These are phyloP conservation scores for Schizochytrium sp. DNA, from an alignment of 108 stramenopile genomes.

Conservation along the genomic window DNA sequence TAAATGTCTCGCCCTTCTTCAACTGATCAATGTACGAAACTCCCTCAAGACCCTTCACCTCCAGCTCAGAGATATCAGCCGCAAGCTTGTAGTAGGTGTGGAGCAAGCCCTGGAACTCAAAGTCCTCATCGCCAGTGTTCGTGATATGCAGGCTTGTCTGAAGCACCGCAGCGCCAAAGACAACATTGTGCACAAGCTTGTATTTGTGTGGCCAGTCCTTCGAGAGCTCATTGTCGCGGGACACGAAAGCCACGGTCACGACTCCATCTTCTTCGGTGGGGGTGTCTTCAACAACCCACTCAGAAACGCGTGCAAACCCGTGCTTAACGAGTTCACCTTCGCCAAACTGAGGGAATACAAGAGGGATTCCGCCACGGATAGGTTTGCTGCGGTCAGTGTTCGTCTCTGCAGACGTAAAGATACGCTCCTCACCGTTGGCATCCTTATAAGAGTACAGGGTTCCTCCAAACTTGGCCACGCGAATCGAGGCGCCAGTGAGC, in stretches of 20 bases:
- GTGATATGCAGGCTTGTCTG: constrained; percentile 63
- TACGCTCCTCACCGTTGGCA: constrained; percentile 1
- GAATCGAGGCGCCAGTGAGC: neutral
- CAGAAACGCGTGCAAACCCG: constrained; percentile 70
- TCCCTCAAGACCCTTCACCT: constrained; percentile 68
- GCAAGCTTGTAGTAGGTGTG: constrained; percentile 73
- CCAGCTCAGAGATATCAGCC: constrained; percentile 61
- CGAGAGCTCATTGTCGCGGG: constrained; percentile 67
- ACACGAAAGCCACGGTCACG: constrained; percentile 24
- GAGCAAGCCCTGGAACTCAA: constrained; percentile 70
- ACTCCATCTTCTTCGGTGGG: constrained; percentile 39
- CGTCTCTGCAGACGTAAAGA: neutral
- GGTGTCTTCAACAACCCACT: constrained; percentile 63
- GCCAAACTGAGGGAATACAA: constrained; percentile 60
- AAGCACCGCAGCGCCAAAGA: constrained; percentile 64
- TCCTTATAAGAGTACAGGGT: constrained; percentile 47
- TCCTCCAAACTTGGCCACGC: constrained; percentile 13
- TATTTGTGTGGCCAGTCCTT: constrained; percentile 60
- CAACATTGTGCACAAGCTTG: constrained; percentile 68
- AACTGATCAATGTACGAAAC: constrained; percentile 71
- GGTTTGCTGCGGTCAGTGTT: constrained; percentile 44
- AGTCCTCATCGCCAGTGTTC: constrained; percentile 68
- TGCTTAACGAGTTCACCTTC: constrained; percentile 69
- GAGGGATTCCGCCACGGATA: constrained; percentile 35
- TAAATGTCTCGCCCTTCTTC: neutral